phyloP scores from a whole-genome alignment of 306 rosid genomes.

The Arachis hypogaea region DNA sequence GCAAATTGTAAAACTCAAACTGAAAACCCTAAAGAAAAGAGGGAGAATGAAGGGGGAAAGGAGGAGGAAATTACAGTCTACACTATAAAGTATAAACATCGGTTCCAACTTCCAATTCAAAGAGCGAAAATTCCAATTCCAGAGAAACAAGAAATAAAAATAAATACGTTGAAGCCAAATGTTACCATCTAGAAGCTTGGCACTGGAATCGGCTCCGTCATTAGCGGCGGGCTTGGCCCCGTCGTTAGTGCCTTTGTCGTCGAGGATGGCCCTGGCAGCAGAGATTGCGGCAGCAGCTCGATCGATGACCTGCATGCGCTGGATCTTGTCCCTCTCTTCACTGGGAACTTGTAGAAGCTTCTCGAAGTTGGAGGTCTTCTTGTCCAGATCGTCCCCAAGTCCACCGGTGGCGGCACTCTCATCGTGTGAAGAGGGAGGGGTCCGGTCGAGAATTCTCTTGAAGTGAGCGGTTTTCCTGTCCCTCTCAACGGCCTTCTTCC shows the following conservation, averaged over 20 bases:
- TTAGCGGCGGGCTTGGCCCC: slow-evolving; percentile 11
- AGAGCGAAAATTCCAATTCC: background rate
- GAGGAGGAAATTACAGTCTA: background rate
- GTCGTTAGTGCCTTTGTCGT: slow-evolving; percentile 27
- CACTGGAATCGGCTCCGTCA: background rate
- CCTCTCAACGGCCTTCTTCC: slow-evolving; percentile 76
- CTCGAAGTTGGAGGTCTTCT: slow-evolving; percentile 72
- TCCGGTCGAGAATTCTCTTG: slow-evolving; percentile 51
- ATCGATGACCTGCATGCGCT: slow-evolving; percentile 88
- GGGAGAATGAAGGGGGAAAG: no score
- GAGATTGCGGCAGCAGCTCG: slow-evolving; percentile 91
- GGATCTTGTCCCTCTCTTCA: slow-evolving; percentile 79
- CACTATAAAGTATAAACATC: background rate
- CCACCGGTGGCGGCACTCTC: background rate
- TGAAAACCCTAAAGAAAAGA: slow-evolving; percentile 32
- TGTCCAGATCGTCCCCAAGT: slow-evolving; percentile 49
- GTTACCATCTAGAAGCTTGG: slow-evolving; percentile 47
- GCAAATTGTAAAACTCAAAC: background rate
- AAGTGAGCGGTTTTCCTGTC: slow-evolving; percentile 61
- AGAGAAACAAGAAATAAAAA: slow-evolving; percentile 2
- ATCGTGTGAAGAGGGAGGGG: background rate
- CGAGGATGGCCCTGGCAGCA: slow-evolving; percentile 64
- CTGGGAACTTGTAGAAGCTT: slow-evolving; percentile 71
- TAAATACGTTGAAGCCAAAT: background rate
- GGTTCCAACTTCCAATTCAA: background rate